Base-by-base conservation (phyloP, 2,329 filamentous ascomycete genomes). In the Phaeosphaeria sp. region DNA sequence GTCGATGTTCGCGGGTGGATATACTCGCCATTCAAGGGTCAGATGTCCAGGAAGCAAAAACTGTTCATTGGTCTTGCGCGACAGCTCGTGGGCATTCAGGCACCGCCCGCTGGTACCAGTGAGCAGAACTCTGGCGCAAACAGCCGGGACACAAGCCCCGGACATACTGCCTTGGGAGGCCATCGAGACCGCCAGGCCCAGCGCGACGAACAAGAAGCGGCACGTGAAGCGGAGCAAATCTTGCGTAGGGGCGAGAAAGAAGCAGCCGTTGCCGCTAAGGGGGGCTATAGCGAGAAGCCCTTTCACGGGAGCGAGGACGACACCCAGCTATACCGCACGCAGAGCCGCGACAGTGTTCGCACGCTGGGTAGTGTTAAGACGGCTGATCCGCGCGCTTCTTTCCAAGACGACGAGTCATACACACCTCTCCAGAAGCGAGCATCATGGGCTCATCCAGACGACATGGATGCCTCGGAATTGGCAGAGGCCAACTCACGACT, bases 1-100 rank as follows among this genome's bases (percentile, higher is more conserved):
- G 92, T 98, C 6, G 94, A 99, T 74, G 92, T 99, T 22, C 86
- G 94, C 66, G 95, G 95, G 15, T 99, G 96, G 95, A 86, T 98
- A 51, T 99, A 97, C 76, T 87, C 88, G 40, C 94, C 94, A 18
- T 91, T 94, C 69, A 85, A 84, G 64, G 93, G 92, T 0, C 93
- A 92, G 3, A 88, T 97, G 85, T 94, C 87, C 24, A 86, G 93
- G 66, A 92, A 92, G 70, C 96, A 97, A 70, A 86, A 95, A 39
- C 82, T 98, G 59, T 82, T 97, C 68, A 87, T 99, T 53, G 92
- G 93, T 0, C 82, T 98, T 22, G 94, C 94, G 15, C 86, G 93
- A 52, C 90, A 95, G 69, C 80, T 99, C 43, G 96, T 93, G 67
- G 95, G 95, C 0, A 88, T 99, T 36, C 90, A 93, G 27, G 86